Evolutionary conservation across 2,329 filamentous ascomycete species (phyloP).

Genomic region (Zymoseptoria crescenta): DNA sequence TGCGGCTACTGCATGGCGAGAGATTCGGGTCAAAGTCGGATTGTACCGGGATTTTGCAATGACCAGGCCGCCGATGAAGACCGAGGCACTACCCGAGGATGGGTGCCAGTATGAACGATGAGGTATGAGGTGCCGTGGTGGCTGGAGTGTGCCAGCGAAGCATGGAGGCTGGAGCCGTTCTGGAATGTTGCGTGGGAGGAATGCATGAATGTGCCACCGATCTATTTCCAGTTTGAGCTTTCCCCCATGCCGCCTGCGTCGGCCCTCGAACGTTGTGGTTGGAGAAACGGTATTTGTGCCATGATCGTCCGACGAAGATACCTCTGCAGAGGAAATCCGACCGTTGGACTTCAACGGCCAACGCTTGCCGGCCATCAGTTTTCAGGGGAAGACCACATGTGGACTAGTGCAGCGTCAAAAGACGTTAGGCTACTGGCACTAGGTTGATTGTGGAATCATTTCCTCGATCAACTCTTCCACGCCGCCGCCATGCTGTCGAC

Average conservation of each 20-base stretch:
- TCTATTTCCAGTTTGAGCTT: not conserved
- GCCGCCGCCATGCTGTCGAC: not conserved
- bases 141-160: not conserved
- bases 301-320: not conserved
- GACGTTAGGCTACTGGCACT: not conserved
- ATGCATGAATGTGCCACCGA: not conserved
- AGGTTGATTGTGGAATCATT: not conserved
- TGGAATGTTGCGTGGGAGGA: not conserved
- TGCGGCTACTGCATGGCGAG: too few species aligned
- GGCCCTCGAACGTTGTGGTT: not conserved
- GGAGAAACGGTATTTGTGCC: not conserved
- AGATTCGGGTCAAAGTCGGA: too few species aligned
- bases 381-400: not conserved
- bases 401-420: not conserved
- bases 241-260: not conserved
- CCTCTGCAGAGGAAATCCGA: not conserved
- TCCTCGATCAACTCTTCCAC: not conserved
- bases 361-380: not conserved
- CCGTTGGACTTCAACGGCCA: not conserved
- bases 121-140: not conserved
- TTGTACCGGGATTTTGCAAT: not conserved
- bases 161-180: not conserved
- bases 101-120: not conserved
- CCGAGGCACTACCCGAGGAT: not conserved
- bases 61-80: not conserved